Evolutionary conservation across 108 stramenopile species (phyloP).

Genomic region (Epithemia pelagica): DNA sequence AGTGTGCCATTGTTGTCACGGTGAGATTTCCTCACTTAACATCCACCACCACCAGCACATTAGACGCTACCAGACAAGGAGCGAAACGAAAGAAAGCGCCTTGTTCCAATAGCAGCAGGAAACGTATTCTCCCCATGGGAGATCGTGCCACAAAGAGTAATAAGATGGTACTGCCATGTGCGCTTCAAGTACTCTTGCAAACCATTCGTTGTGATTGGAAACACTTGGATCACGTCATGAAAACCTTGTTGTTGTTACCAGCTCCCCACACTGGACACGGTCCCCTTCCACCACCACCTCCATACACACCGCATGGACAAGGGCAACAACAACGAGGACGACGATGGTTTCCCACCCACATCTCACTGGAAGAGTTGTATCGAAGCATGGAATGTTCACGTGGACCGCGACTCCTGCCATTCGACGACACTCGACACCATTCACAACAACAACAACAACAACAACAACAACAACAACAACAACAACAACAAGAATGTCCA

Average conservation of each 20-base stretch:
- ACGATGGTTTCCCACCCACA: constrained; percentile 45
- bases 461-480: background rate
- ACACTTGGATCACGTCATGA: constrained; percentile 29
- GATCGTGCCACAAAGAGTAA: background rate
- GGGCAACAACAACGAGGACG: background rate
- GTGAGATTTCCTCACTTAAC: background rate
- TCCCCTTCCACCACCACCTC: no score
- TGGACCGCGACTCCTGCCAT: background rate
- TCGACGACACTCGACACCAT: background rate
- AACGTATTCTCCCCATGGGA: background rate
- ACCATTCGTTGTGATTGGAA: constrained; percentile 64
- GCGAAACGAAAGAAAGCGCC: no score
- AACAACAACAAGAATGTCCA: constrained; percentile 4
- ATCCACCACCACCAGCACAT: background rate
- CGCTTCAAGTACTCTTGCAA: constrained; percentile 44
- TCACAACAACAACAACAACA: background rate
- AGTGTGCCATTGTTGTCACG: background rate
- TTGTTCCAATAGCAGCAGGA: no score
- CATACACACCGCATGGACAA: no score
- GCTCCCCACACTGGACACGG: no score
- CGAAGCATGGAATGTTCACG: constrained; percentile 38
- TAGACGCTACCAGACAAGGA: constrained; percentile 1
- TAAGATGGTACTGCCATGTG: constrained; percentile 29
- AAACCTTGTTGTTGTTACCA: no score
- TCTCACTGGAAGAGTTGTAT: constrained; percentile 56